Evolutionary conservation across 208 protist species (phyloP).

Genomic region (Herpetomonas samuelpessoai): DNA sequence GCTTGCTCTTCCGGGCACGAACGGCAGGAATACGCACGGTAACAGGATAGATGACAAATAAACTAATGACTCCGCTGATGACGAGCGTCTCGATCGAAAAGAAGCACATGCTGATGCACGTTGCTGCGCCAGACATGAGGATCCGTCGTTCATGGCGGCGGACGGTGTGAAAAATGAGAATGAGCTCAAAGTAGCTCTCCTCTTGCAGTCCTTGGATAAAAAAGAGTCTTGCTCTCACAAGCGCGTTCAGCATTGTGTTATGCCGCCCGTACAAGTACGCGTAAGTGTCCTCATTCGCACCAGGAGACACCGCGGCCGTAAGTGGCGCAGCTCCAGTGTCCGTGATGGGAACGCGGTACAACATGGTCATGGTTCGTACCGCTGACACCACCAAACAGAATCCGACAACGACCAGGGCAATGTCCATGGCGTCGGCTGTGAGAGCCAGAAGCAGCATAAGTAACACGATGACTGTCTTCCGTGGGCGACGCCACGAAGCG

Average conservation of each 20-base stretch:
- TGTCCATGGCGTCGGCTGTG: slow-evolving; percentile 42
- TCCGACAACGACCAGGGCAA: slow-evolving; percentile 39
- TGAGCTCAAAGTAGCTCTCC: slow-evolving; percentile 80
- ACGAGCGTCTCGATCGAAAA: slow-evolving; percentile 51
- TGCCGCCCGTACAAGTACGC: slow-evolving; percentile 69
- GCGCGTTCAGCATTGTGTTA: slow-evolving; percentile 66
- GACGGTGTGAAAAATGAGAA: slow-evolving; percentile 48
- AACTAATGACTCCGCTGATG: slow-evolving; percentile 23
- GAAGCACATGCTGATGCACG: slow-evolving; percentile 24
- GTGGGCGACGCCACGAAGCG: slow-evolving; percentile 56
- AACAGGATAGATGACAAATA: slow-evolving; percentile 55
- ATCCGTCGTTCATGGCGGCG: slow-evolving; percentile 28
- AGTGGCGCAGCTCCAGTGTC: slow-evolving; percentile 11
- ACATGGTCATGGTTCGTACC: slow-evolving; percentile 42
- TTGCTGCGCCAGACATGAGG: slow-evolving; percentile 13
- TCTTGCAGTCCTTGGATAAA: slow-evolving; percentile 73
- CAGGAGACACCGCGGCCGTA: slow-evolving; percentile 20
- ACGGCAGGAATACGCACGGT: slow-evolving; percentile 33
- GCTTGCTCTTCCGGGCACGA: slow-evolving; percentile 22
- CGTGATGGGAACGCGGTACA: slow-evolving; percentile 48
- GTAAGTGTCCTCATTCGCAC: slow-evolving; percentile 15
- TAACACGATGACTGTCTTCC: slow-evolving; percentile 60
- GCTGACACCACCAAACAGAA: slow-evolving; percentile 31
- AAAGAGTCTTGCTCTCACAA: slow-evolving; percentile 71
- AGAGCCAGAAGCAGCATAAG: slow-evolving; percentile 41